phyloP scores from a whole-genome alignment of 306 rosid genomes.

The Vigna nakashimae region DNA sequence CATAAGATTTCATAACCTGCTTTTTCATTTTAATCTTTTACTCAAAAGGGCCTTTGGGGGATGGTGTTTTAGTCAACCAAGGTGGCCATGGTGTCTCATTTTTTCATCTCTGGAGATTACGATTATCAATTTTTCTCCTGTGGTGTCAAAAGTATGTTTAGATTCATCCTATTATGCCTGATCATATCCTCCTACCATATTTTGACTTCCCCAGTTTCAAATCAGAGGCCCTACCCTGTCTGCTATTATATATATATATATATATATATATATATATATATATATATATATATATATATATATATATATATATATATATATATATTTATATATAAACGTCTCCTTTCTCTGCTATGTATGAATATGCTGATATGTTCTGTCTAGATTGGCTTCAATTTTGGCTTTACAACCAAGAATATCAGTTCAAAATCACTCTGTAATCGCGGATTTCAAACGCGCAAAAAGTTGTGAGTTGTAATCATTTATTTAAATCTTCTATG shows the following conservation, averaged over 20 bases:
- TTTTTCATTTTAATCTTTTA: constrained; percentile 16
- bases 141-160: constrained; percentile 45
- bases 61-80: constrained; percentile 49
- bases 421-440: constrained; percentile 40
- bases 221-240: constrained; percentile 50
- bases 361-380: not conserved
- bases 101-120: constrained; percentile 47
- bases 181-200: constrained; percentile 43
- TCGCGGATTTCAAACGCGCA: constrained; percentile 35
- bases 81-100: constrained; percentile 56
- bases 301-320: not conserved
- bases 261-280: not conserved
- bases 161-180: constrained; percentile 41
- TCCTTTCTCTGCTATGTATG: constrained; percentile 13
- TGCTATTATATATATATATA: not conserved
- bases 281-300: not conserved
- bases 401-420: constrained; percentile 47
- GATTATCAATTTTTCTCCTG: constrained; percentile 9
- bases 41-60: constrained; percentile 39
- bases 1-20: not conserved
- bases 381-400: constrained; percentile 49
- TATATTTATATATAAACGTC: not conserved
- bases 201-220: constrained; percentile 63
- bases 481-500: constrained; percentile 60
- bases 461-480: constrained; percentile 54